Base-by-base conservation (phyloP, 176 grass and related monocot genomes). In the Pharus latifolius region DNA sequence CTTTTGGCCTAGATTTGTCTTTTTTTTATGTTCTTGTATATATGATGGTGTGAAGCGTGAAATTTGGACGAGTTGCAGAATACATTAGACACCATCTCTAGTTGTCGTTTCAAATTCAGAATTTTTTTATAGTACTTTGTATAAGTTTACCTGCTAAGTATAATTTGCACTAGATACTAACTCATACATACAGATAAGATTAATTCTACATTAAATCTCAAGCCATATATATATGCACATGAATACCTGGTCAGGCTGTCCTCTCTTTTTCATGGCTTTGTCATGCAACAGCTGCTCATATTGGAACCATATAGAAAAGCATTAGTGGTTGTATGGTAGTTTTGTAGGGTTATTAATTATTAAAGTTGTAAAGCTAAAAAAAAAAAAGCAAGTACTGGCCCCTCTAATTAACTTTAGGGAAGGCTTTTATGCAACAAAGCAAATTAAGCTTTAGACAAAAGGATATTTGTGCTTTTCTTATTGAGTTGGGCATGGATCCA, bases 401-500 rank as follows among this genome's bases (percentile, higher is more conserved):
- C 74, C 63, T 11, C 74, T 85, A 63, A 85, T 75, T 76, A 86
- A 76, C 78, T 86, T 86, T 86, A 41, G 41, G 20, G 33, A 71
- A 86, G 80, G 65, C 78, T 75, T 85, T 81, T 59, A 48, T 76
- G 49, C 51, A 20, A 52, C 75, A 67, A 73, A 53, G 22, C 73
- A 79, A 67, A 75, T 61, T 44, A 50, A 5, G 33, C 58, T 65
- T 76, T 69, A 64, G 59, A 78, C 72, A 79, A 80, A 80, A 80
- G 65, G 38, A 35, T 59, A 65, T 71, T 76, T 59, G 26, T 51
- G 56, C 77, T 86, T 81, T 81, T 49, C 47, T 75, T 76, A 49
- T 57, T 79, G 68, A 61, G 56, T 52, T 44, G 33, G 78, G 49
- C 22, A 76, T 86, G 49, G 77, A 86, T 81, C 83, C 83, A 64